Evolutionary conservation across 768 basidiomycete species (phyloP).

Genomic region (Clavulina sp.): DNA sequence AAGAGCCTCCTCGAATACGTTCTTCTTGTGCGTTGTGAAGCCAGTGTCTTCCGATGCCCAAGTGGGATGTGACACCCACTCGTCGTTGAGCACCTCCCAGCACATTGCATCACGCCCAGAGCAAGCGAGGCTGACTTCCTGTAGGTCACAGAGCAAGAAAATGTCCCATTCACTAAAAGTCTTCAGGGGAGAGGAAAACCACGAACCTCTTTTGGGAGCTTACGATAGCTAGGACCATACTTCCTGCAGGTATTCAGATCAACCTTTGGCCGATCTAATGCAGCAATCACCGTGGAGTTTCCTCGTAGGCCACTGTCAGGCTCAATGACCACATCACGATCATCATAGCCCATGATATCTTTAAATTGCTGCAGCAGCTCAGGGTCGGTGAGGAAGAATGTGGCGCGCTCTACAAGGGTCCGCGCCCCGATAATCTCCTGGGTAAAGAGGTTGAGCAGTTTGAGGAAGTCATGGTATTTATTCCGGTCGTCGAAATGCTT

Average conservation of each 20-base stretch:
- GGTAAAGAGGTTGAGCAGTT: constrained; percentile 77
- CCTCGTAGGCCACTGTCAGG: constrained; percentile 13
- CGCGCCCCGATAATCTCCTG: constrained; percentile 80
- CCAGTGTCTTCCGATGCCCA: constrained; percentile 96
- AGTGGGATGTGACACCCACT: constrained; percentile 96
- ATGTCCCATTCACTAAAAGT: background rate
- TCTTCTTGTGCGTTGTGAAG: constrained; percentile 92
- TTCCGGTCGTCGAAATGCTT: constrained; percentile 28
- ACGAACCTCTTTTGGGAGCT: constrained; percentile 73
- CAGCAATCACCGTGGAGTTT: constrained; percentile 44
- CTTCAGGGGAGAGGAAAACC: background rate
- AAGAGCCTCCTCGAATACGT: constrained; percentile 84
- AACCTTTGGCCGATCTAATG: constrained; percentile 57
- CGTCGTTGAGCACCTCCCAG: constrained; percentile 89
- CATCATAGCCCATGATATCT: constrained; percentile 67
- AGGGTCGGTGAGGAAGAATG: constrained; percentile 59
- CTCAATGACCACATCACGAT: constrained; percentile 24
- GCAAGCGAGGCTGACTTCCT: constrained; percentile 84
- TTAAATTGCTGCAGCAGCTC: constrained; percentile 74
- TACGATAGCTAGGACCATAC: constrained; percentile 87
- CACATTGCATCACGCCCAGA: constrained; percentile 89
- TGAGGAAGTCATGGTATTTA: constrained; percentile 67
- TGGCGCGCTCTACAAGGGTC: constrained; percentile 64
- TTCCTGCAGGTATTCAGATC: constrained; percentile 23
- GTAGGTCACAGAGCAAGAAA: background rate